Evolutionary conservation across 768 basidiomycete species (phyloP), one percentile per base, ranked within the genome.

Genomic region (Lentinula raphanica): DNA sequence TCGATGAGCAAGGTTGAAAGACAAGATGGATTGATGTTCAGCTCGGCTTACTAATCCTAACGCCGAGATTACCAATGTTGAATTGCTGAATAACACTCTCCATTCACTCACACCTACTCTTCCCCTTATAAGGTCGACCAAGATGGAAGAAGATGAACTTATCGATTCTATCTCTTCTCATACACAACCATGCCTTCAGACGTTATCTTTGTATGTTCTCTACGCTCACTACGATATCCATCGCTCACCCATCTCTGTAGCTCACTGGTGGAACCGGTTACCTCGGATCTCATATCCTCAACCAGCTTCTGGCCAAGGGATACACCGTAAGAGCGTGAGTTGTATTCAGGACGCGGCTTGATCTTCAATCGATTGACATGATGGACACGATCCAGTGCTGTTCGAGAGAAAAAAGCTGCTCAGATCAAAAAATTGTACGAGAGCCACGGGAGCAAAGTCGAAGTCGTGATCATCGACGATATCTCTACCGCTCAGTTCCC

Each of bases 401-500:
- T 53, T 11, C 51, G 51, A 28, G 36, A 53, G 25, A 53, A 53
- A 13, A 53, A 53, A 9, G 51, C 36, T 7, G n/a, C 36, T 21
- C 32, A 53, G 36, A 39, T 53, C 36, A 53, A 36, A 25, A 6
- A 25, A 23, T 21, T 36, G 5, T 53, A 53, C n/a, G 13, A 53
- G 13, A 32, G 51, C 13, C 60, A 60, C 38, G 61, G 60, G 11
- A 61, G 62, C 39, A 35, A 51, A 7, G 58, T 69, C 44, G 66
- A 68, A 49, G 59, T 67, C 5, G 62, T 67, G 2, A 29, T 49
- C 23, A 59, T 69, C 25, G 44, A 61, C 28, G 66, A 69, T 56
- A 56, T 69, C 32, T 51, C 54, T 12, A 58, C 58, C 6, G 65
- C 60, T n/a, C 61, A 67, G 28, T 77, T 81, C 60, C 74, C 79